Evolutionary conservation across 2,329 filamentous ascomycete species (phyloP).

Genomic region (Fusarium sp.): DNA sequence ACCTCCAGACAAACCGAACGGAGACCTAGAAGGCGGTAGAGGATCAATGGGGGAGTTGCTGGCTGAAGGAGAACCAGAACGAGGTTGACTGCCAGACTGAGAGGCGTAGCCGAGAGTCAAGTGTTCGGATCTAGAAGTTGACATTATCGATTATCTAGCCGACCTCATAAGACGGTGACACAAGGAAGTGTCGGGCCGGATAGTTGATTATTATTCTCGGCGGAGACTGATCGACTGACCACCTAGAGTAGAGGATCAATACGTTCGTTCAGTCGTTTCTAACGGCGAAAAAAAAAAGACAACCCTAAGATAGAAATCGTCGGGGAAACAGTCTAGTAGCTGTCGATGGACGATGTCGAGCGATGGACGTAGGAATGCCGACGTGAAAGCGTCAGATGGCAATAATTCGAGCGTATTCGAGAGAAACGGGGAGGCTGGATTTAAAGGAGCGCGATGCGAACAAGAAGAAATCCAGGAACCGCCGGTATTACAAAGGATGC

Average conservation of each 20-base stretch:
- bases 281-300: constrained; percentile 25
- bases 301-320: constrained; percentile 22
- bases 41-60: constrained; percentile 84
- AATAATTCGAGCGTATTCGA: constrained; percentile 38
- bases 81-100: constrained; percentile 73
- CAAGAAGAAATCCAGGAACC: constrained; percentile 46
- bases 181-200: constrained; percentile 42
- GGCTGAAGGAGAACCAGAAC: constrained; percentile 82
- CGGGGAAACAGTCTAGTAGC: constrained; percentile 28
- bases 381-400: constrained; percentile 30
- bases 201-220: constrained; percentile 45
- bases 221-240: constrained; percentile 26
- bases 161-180: constrained; percentile 57
- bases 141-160: constrained; percentile 89
- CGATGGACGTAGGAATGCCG: constrained; percentile 29
- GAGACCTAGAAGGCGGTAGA: constrained; percentile 72
- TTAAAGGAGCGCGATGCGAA: constrained; percentile 47
- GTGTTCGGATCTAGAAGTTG: constrained; percentile 86
- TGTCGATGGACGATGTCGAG: constrained; percentile 22
- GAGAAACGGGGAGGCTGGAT: constrained; percentile 38
- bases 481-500: constrained; percentile 52
- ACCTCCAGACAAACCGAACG: constrained; percentile 75
- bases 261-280: constrained; percentile 31
- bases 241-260: constrained; percentile 27
- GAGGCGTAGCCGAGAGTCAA: constrained; percentile 85